phyloP scores from a whole-genome alignment of 148 eudicot genomes.

The Rhododendron kiyosumense region DNA sequence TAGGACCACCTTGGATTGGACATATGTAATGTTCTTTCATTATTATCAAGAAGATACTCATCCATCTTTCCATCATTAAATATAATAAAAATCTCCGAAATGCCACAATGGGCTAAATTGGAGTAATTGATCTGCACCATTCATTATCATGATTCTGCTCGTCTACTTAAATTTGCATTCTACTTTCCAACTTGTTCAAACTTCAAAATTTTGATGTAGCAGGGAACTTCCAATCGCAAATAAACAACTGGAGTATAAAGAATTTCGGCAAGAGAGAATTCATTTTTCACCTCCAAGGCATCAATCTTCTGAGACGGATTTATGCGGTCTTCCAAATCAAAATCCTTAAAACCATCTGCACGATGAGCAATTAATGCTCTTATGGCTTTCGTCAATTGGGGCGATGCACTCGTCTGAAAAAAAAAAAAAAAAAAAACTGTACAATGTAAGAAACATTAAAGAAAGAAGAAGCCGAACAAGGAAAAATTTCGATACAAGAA shows the following conservation, averaged over 20 bases:
- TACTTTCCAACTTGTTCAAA: neutral
- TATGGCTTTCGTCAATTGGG: constrained; percentile 72
- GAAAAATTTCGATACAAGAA: neutral
- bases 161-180: neutral
- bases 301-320: constrained; percentile 65
- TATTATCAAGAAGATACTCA: neutral
- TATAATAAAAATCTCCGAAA: neutral
- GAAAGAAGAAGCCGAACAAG: neutral
- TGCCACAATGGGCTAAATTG: neutral
- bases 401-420: constrained; percentile 65
- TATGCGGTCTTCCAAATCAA: constrained; percentile 37
- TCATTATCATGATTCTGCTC: neutral
- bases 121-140: neutral
- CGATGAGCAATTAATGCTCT: constrained; percentile 51
- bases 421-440: constrained; percentile 7
- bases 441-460: neutral
- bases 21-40: neutral
- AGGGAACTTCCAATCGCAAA: neutral
- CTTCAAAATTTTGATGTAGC: neutral
- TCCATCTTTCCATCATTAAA: neutral
- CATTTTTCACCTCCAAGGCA: constrained; percentile 76
- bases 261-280: neutral
- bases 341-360: constrained; percentile 50
- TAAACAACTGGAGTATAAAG: neutral
- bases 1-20: neutral